Evolutionary conservation across 2,329 filamentous ascomycete species (phyloP).

Genomic region (Scedosporium boydii): DNA sequence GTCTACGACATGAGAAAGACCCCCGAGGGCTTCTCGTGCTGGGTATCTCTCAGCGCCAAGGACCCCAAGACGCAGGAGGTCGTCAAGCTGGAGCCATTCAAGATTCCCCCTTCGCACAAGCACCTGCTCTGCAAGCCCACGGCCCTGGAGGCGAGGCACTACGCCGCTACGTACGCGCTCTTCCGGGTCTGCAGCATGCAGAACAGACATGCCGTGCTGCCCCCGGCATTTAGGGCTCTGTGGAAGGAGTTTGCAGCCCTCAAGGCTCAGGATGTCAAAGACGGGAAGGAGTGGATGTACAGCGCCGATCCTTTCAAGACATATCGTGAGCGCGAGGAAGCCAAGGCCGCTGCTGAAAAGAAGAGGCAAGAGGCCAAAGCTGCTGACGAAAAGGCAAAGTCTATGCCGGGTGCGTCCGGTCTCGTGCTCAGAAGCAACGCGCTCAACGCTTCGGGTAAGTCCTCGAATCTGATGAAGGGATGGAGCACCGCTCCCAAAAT

Average conservation of each 20-base stretch:
- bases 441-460: slow-evolving; percentile 8
- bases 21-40: slow-evolving; percentile 65
- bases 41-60: slow-evolving; percentile 65
- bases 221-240: slow-evolving; percentile 76
- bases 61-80: slow-evolving; percentile 78
- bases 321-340: slow-evolving; percentile 68
- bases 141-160: slow-evolving; percentile 83
- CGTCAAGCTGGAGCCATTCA: slow-evolving; percentile 69
- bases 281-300: slow-evolving; percentile 79
- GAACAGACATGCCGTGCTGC: slow-evolving; percentile 89
- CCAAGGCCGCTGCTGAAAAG: slow-evolving; percentile 67
- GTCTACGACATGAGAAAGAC: slow-evolving; percentile 78
- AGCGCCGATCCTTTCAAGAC: slow-evolving; percentile 89
- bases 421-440: slow-evolving; percentile 19
- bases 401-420: slow-evolving; percentile 49
- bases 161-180: slow-evolving; percentile 82
- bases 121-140: slow-evolving; percentile 68
- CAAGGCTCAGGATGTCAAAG: slow-evolving; percentile 71
- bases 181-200: slow-evolving; percentile 92
- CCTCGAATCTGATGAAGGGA: slow-evolving; percentile 50
- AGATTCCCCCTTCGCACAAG: slow-evolving; percentile 66
- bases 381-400: slow-evolving; percentile 57
- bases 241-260: slow-evolving; percentile 87
- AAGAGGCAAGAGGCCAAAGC: slow-evolving; percentile 64
- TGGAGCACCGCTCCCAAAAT: slow-evolving; percentile 85